Percentiles rank a stretch among this genome's conserved stretches.
These are phyloP conservation scores for Candida sakaeoensis DNA, from an alignment of 805 yeast genomes.

Conservation along the genomic window DNA sequence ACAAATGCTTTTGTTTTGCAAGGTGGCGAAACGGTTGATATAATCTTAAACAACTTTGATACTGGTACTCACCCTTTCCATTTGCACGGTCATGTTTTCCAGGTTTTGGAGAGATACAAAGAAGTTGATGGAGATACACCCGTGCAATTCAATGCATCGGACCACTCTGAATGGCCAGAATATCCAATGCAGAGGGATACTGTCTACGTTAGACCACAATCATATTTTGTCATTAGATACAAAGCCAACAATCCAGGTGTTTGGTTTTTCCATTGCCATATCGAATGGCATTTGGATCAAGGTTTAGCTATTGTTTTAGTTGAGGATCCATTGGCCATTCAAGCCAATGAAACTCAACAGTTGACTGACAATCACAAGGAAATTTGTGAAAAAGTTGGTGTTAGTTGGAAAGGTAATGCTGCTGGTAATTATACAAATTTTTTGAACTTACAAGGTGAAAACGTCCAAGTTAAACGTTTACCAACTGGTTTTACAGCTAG, in stretches of 20 bases:
- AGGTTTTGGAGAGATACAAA: conserved; percentile 52
- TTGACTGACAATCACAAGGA: conserved; percentile 58
- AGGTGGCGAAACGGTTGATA: conserved; percentile 62
- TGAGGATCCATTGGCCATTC: conserved; percentile 62
- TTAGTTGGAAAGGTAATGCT: conserved; percentile 72
- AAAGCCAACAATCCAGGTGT: conserved; percentile 87
- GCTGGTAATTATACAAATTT: conserved; percentile 72
- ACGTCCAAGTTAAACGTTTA: conserved; percentile 59
- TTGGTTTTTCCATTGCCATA: conserved; percentile 92
- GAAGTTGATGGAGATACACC: conserved; percentile 55
- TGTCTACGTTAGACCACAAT: conserved; percentile 60
- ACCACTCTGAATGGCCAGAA: conserved; percentile 46
- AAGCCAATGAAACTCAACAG: conserved; percentile 39
- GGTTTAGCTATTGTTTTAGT: conserved; percentile 70
- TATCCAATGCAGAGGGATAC: conserved; percentile 71
- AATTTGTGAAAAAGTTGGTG: conserved; percentile 57
- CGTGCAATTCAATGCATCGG: conserved; percentile 35
- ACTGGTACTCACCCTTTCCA: conserved; percentile 80
- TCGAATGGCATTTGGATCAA: conserved; percentile 81
- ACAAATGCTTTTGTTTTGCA: conserved; percentile 61
- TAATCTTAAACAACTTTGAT: conserved; percentile 76
- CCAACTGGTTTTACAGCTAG: conserved; percentile 94
- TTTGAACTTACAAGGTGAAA: conserved; percentile 71
- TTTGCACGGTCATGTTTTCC: conserved; percentile 72
- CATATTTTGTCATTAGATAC: conserved; percentile 69